Evolutionary conservation across 352 stramenopile species (phyloP), one percentile per base, ranked within the genome.

Genomic region (Phytopythium sindhum): DNA sequence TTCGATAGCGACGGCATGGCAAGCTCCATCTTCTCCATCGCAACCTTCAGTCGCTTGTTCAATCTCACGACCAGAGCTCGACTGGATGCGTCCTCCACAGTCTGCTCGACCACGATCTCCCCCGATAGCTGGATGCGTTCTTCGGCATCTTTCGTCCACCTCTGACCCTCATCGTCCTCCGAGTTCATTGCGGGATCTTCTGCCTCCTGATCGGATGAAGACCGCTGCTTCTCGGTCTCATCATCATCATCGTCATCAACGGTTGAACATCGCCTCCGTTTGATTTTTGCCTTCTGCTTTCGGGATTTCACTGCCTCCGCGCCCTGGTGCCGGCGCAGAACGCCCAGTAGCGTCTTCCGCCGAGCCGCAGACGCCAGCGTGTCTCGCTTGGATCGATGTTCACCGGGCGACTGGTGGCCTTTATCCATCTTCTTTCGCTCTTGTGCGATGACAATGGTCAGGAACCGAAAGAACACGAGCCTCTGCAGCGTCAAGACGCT

Each of bases 381-480:
- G 39, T 61, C 56, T 42, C 56, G n/a, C 24, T 61, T 65, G 23
- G 35, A 42, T 54, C 50, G 60, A 47, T 52, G 60, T 0, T n/a
- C 21, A 9, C 0, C 10, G 6, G 24, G 45, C 8, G n/a, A 51
- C n/a, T 56, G 35, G 21, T 26, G 37, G 21, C n/a, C 26, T 26
- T 4, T 10, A 0, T 29, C 23, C 44, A 64, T 3, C 33, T 57
- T 64, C 24, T 19, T 21, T 35, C 68, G 60, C 60, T 84, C 73
- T 0, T 19, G 54, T 52, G 67, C 63, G 10, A 86, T 60, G 24
- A 73, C 62, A 9, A 82, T 61, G 14, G 86, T 66, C 5, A 88
- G 69, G 41, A 78, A 82, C 6, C 78, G 78, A 39, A 86, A 87
- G 51, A 80, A 88, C 9, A 88, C 65, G 26, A 91, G 58, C 21